Conservation (phyloP, 2,329 filamentous ascomycete species). For the Delphinella strobiligena region DNA sequence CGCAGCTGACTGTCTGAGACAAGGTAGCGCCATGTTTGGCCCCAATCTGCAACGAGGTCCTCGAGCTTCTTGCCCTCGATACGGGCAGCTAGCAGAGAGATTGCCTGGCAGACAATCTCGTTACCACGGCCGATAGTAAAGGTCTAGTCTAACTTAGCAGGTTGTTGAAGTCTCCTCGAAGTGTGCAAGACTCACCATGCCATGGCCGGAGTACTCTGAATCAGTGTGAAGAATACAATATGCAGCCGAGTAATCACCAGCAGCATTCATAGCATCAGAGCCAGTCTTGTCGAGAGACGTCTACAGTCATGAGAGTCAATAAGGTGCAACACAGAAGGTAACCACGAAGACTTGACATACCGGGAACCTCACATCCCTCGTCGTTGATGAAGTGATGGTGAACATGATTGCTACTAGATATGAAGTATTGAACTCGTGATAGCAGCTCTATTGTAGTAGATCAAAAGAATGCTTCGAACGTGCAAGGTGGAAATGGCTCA, state of each 20-base stretch:
- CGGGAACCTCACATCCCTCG: slow-evolving; percentile 38
- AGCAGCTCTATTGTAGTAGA: too few species aligned
- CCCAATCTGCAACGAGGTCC: slow-evolving; percentile 69
- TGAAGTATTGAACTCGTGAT: too few species aligned
- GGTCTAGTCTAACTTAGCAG: too few species aligned
- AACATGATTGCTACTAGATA: too few species aligned
- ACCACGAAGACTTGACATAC: slow-evolving; percentile 16
- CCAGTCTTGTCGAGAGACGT: slow-evolving; percentile 96
- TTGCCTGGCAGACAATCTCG: slow-evolving; percentile 81
- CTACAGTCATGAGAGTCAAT: slow-evolving; percentile 17
- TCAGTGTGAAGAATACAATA: slow-evolving; percentile 87
- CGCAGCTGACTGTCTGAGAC: slow-evolving; percentile 81
- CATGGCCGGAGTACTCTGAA: slow-evolving; percentile 57
- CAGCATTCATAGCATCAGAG: slow-evolving; percentile 92
- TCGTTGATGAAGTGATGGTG: slow-evolving; percentile 33
- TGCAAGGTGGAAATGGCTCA: slow-evolving; percentile 4
- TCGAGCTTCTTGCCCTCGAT: slow-evolving; percentile 64
- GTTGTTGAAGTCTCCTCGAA: too few species aligned
- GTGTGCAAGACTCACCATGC: slow-evolving; percentile 64
- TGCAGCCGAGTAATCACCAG: slow-evolving; percentile 85
- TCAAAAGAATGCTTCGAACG: too few species aligned
- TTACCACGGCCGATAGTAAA: slow-evolving; percentile 85
- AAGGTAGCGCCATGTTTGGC: slow-evolving; percentile 81
- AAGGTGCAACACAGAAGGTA: slow-evolving; percentile 3
- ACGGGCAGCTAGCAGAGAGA: slow-evolving; percentile 64